Percentiles rank a stretch among this genome's conserved stretches.
phyloP scores from a whole-genome alignment of 805 yeast genomes.

The Komagataella mondaviorum region DNA sequence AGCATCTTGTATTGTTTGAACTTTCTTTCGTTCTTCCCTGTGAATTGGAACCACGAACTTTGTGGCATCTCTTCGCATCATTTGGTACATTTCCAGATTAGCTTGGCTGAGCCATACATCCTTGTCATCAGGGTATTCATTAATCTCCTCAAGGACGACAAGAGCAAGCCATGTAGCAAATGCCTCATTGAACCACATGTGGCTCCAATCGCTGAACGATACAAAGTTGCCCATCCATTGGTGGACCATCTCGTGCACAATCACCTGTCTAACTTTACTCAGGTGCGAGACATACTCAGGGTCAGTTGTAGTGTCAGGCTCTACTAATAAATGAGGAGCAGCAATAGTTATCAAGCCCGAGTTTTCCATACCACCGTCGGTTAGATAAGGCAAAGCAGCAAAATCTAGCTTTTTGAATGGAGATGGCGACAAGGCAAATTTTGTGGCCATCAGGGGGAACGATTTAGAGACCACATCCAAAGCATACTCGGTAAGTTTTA shows the following conservation, averaged over 20 bases:
- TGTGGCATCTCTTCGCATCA: slow-evolving; percentile 23
- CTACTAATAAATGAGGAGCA: slow-evolving; percentile 28
- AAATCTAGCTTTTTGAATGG: slow-evolving; percentile 59
- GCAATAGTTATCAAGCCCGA: slow-evolving; percentile 57
- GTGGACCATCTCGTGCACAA: slow-evolving; percentile 65
- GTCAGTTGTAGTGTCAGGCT: slow-evolving; percentile 1
- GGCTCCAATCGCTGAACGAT: slow-evolving; percentile 54
- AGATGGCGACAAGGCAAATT: slow-evolving; percentile 25
- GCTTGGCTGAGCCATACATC: slow-evolving; percentile 19
- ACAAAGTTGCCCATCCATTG: slow-evolving; percentile 70
- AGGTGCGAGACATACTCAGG: slow-evolving; percentile 12
- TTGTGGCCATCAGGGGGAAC: slow-evolving; percentile 32
- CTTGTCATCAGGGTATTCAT: slow-evolving; percentile 10
- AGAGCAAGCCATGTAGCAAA: slow-evolving; percentile 68
- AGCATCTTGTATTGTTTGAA: slow-evolving; percentile 29
- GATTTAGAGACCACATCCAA: slow-evolving; percentile 30
- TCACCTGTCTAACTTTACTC: slow-evolving; percentile 32
- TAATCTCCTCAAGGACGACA: slow-evolving; percentile 20
- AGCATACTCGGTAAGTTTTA: slow-evolving; percentile 32
- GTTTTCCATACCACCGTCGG: slow-evolving; percentile 76
- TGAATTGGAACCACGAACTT: slow-evolving; percentile 20
- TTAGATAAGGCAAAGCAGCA: slow-evolving; percentile 53
- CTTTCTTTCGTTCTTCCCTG: slow-evolving; percentile 19
- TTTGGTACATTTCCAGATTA: slow-evolving; percentile 11
- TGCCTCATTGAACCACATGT: slow-evolving; percentile 65